Base-by-base conservation (phyloP, 1,284 basidiomycete genomes). In the Schizophyllum amplum region DNA sequence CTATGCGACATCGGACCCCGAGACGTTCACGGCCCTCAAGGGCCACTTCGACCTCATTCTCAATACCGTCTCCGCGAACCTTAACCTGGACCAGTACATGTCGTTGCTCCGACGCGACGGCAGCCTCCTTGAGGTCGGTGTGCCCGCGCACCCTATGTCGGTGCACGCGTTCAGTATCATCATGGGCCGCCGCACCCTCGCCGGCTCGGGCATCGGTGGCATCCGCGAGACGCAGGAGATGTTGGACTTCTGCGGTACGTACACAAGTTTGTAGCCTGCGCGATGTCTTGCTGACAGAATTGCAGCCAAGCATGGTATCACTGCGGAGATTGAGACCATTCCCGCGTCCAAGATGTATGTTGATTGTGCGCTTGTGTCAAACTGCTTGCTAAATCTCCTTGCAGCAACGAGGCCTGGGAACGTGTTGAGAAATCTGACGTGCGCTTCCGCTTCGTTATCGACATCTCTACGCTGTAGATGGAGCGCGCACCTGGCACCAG, bases 161-260 rank as follows among this genome's bases (percentile, higher is more conserved):
- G 24, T 57, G 5, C 24, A 42, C 25, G 52, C 56, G 6, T 21
- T 33, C 15, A 50, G 22, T 5, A 27, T 57, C 3, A 24, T 42
- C 15, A n/a, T 27, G 15, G 27, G 25, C 20, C 46, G 56, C 13
- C 27, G 47, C n/a, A 52, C 52, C 20, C 24, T 57, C n/a, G 7
- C 46, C 7, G 56, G 56, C 17, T 54, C 52, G 4, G 47, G 26
- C 24, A 57, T 57, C 27, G 56, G 56, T 54, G 56, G 56, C 5
- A 54, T 57, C 21, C 26, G 47, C 23, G 56, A 57, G 42, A 57
- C 56, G 3, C 56, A 57, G 56, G 53, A 57, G 48, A 57, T 57
- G 56, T 9, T 57, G 25, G 53, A 57, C 26, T 51, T 57, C 17
- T 57, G 56, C 47, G 56, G 47, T 27, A 42, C 17, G 33, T 42